phyloP scores from a whole-genome alignment of 164 flowering plant species.

The Vitis amurensis region DNA sequence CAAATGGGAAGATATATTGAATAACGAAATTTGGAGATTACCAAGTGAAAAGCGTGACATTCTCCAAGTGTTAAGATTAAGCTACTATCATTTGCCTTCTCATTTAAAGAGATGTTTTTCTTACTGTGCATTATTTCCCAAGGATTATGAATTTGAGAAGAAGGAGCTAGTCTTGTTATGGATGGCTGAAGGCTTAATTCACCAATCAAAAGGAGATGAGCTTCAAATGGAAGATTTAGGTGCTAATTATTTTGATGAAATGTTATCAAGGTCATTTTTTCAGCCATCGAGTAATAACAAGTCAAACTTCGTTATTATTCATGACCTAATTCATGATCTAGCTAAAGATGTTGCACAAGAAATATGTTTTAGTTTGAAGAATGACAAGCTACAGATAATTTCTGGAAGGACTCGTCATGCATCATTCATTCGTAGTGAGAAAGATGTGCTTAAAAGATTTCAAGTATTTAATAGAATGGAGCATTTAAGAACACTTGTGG shows the following conservation, averaged over 20 bases:
- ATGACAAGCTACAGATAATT: background rate
- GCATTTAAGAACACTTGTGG: conserved; percentile 6
- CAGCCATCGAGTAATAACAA: background rate
- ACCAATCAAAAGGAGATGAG: background rate
- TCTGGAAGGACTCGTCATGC: background rate
- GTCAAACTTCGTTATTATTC: background rate
- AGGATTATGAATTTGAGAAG: background rate
- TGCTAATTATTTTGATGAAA: background rate
- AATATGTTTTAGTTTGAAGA: background rate
- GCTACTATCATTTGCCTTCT: background rate
- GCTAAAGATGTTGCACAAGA: background rate
- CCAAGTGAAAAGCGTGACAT: background rate
- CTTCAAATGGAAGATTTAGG: background rate
- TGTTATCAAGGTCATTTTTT: conserved; percentile 3
- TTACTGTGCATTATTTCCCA: conserved; percentile 12
- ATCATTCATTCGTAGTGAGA: too few relatives aligned
- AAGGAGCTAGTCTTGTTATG: background rate
- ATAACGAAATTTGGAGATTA: background rate
- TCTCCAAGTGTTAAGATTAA: background rate
- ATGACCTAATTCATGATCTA: conserved; percentile 6
- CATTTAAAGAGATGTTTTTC: conserved; percentile 10
- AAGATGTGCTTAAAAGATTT: too few relatives aligned
- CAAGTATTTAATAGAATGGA: too few relatives aligned
- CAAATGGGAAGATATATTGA: too few relatives aligned
- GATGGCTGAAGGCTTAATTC: conserved; percentile 7